A percentile compares a stretch with the other conserved stretches of the same genome.
phyloP scores from a whole-genome alignment of 805 yeast species.

The Yamadazyma kitorensis region DNA sequence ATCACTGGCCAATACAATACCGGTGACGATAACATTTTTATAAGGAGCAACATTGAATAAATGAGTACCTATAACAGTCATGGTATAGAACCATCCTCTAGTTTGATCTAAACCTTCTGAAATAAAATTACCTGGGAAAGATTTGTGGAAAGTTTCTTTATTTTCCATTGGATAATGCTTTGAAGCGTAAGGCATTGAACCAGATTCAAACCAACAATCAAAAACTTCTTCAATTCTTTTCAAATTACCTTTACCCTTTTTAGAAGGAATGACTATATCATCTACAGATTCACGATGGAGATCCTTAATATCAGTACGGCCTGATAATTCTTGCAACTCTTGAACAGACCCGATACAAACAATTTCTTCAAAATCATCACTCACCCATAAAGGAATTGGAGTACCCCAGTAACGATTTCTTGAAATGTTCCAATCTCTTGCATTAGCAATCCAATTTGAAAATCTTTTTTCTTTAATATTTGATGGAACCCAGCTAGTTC shows the following conservation, averaged over 20 bases:
- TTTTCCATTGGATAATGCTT: conserved; percentile 96
- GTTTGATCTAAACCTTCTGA: conserved; percentile 99
- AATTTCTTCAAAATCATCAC: conserved; percentile 88
- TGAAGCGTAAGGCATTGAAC: conserved; percentile 98
- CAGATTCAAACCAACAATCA: conserved; percentile 99
- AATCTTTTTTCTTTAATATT: conserved; percentile 92
- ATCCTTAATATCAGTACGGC: conserved; percentile 77
- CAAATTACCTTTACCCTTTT: conserved; percentile 81
- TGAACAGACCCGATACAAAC: conserved; percentile 91
- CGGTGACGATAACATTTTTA: conserved; percentile 91
- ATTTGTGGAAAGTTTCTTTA: conserved; percentile 60
- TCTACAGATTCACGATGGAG: conserved; percentile 94
- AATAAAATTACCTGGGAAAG: conserved; percentile 96
- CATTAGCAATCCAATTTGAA: conserved; percentile 96
- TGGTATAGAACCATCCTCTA: conserved; percentile 99
- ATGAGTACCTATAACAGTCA: conserved; percentile 93
- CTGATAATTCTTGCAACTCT: conserved; percentile 82
- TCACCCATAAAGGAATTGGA: conserved; percentile 96
- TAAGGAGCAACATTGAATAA: conserved; percentile 90
- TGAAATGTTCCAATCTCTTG: conserved; percentile 98
- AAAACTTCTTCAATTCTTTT: conserved; percentile 95
- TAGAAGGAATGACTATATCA: conserved; percentile 88
- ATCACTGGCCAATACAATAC: conserved; percentile 95
- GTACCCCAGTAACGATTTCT: conserved; percentile 99
- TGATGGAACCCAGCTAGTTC: conserved; percentile 93